phyloP scores from a whole-genome alignment of 2,329 filamentous ascomycete genomes.

The Pseudocercospora macadamiae region DNA sequence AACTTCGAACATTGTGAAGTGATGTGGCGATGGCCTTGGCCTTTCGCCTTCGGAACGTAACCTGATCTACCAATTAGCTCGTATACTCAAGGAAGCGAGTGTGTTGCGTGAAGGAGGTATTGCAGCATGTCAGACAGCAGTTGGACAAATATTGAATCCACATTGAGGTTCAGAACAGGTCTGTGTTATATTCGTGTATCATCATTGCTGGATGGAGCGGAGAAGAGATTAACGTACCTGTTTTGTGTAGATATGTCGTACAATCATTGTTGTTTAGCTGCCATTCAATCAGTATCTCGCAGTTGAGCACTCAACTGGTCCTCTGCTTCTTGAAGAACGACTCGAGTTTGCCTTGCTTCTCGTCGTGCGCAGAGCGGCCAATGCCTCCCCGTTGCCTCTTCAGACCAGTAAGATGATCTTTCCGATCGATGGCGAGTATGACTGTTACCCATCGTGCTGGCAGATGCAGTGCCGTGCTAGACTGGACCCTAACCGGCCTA shows the following conservation, averaged over 20 bases:
- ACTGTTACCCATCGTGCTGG: slow-evolving; percentile 49
- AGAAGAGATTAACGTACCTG: slow-evolving; percentile 19
- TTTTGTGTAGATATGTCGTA: not conserved
- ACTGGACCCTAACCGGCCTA: no score
- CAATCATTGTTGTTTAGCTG: no score
- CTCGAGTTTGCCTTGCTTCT: slow-evolving; percentile 73
- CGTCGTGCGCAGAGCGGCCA: slow-evolving; percentile 75
- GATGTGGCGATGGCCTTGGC: not conserved
- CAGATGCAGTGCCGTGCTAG: not conserved
- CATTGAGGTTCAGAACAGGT: slow-evolving; percentile 38
- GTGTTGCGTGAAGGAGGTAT: not conserved
- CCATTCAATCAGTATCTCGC: no score
- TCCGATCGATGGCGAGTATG: slow-evolving; percentile 68
- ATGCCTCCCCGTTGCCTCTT: slow-evolving; percentile 82
- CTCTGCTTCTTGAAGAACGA: slow-evolving; percentile 68
- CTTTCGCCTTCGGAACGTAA: no score
- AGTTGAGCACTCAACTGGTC: slow-evolving; percentile 30
- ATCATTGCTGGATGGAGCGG: slow-evolving; percentile 28
- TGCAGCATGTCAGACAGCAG: slow-evolving; percentile 37
- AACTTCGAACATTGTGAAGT: not conserved
- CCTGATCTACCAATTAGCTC: not conserved
- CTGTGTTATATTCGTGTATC: slow-evolving; percentile 37
- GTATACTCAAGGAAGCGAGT: not conserved
- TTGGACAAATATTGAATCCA: slow-evolving; percentile 39
- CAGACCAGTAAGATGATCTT: slow-evolving; percentile 71